Evolutionary conservation across 164 flowering plant genomes (phyloP), one percentile per base, ranked within the genome.

Genomic region (Nymphaea thermarum): DNA sequence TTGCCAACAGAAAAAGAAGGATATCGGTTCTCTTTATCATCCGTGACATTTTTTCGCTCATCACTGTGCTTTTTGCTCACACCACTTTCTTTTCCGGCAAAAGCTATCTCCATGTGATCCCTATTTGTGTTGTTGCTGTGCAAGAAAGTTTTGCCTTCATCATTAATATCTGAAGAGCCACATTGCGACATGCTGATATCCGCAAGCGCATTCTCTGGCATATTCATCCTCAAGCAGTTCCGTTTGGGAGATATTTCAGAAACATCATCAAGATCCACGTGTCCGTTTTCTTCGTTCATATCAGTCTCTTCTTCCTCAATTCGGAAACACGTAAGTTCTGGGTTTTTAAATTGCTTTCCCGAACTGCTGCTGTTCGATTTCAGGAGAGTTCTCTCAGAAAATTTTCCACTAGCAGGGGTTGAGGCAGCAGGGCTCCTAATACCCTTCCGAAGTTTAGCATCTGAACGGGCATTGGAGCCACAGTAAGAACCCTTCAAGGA

Each of bases 241-340:
- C 70, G 79, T 71, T 83, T 76, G 43, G 72, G 75, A 43, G 70
- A 47, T 65, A 8, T 61, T 36, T 61, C 16, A 17, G 76, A 68
- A 74, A 70, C 81, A 42, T 67, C 65, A 4, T 67, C 73, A 64
- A 78, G 89, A 69, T 76, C 79, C 55, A 44, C 17, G 44, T 71
- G 72, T 62, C 68, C 84, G 69, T 69, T 77, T 65, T 79, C 96
- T 75, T 93, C 94, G 76, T 75, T 77, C 42, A 72, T 80, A 73
- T 80, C 70, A 6, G 88, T 82, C 79, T 83, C 88, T 78, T 83
- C 88, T 78, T 88, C 93, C 70, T 81, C 82, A 70, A 86, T 88
- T 36, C 83, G 80, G 65, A 82, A 87, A 75, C 89, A 85, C 47
- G 77, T 80, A 65, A 85, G 86, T 67, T 90, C 96, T 59, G 87